These are phyloP conservation scores for Citrus maxima DNA, from an alignment of 345 rosid species.

Conservation along the genomic window DNA sequence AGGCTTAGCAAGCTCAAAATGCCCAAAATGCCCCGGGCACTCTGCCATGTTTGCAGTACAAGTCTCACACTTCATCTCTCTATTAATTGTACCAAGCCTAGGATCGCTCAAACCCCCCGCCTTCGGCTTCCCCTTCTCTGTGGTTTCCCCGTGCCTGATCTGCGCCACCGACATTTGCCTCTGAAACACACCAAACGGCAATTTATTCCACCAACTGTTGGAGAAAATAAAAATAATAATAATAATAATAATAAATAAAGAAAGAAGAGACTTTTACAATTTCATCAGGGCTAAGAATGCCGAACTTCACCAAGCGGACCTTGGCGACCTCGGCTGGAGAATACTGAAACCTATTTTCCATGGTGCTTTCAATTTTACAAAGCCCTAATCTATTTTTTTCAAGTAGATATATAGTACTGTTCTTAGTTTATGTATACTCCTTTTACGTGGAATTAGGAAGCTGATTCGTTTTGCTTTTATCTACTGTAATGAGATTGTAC, in stretches of 20 bases:
- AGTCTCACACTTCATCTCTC: conserved; percentile 85
- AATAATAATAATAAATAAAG: too few relatives aligned
- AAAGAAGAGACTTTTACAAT: conserved; percentile 50
- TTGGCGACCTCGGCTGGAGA: conserved; percentile 95
- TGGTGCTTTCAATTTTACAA: not conserved
- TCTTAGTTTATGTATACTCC: too few relatives aligned
- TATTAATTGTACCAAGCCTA: conserved; percentile 80
- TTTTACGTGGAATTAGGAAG: too few relatives aligned
- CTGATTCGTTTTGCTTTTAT: too few relatives aligned
- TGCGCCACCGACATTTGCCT: conserved; percentile 92
- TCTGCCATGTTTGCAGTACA: conserved; percentile 94
- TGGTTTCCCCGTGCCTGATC: conserved; percentile 80
- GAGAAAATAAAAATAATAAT: not conserved
- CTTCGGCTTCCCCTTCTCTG: conserved; percentile 86
- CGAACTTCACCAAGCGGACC: conserved; percentile 86
- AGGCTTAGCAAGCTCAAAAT: conserved; percentile 93
- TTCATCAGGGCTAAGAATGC: conserved; percentile 93
- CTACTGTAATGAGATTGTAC: too few relatives aligned
- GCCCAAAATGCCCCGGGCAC: conserved; percentile 95
- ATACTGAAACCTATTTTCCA: conserved; percentile 70
- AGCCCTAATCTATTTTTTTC: conserved; percentile 8
- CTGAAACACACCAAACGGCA: conserved; percentile 37
- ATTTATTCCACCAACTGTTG: not conserved
- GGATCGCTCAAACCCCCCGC: conserved; percentile 72
- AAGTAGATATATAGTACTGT: too few relatives aligned